phyloP scores from a whole-genome alignment of 129 eudicot genomes.

The Ambrosia artemisiifolia region DNA sequence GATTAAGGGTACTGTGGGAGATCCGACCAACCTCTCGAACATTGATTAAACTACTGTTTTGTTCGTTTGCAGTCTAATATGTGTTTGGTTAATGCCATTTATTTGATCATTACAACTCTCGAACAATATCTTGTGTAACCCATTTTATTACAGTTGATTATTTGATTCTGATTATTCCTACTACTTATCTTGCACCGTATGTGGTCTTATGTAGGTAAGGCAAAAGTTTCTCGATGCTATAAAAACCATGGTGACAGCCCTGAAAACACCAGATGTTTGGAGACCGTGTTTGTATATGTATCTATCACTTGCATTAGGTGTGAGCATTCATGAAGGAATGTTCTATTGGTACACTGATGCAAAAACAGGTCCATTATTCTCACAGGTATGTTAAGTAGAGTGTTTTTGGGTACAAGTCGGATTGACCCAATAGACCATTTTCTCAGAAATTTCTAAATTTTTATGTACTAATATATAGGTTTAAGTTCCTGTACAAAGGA shows the following conservation, averaged over 20 bases:
- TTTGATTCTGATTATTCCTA: not conserved
- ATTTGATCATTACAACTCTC: not conserved
- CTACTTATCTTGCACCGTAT: not conserved
- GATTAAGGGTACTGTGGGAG: too few species aligned
- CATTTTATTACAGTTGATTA: not conserved
- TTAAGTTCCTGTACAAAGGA: too few species aligned
- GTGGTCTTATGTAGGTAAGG: slow-evolving; percentile 43
- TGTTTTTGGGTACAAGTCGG: not conserved
- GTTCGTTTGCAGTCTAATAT: not conserved
- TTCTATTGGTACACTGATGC: slow-evolving; percentile 96
- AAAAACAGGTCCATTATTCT: slow-evolving; percentile 66
- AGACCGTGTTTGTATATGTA: slow-evolving; percentile 94
- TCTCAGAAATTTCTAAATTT: not conserved
- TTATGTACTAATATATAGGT: too few species aligned
- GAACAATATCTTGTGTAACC: not conserved
- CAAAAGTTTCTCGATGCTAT: slow-evolving; percentile 68
- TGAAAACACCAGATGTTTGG: slow-evolving; percentile 77
- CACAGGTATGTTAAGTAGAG: slow-evolving; percentile 52
- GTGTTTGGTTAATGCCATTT: not conserved
- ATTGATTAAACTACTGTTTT: not conserved
- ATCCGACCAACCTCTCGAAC: too few species aligned
- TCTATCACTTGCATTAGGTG: slow-evolving; percentile 68
- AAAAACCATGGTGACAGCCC: slow-evolving; percentile 67
- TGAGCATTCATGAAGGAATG: slow-evolving; percentile 86
- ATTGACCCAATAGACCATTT: not conserved